Conservation (phyloP, 176 grass and related monocot species). For the Zoysia pacifica region DNA sequence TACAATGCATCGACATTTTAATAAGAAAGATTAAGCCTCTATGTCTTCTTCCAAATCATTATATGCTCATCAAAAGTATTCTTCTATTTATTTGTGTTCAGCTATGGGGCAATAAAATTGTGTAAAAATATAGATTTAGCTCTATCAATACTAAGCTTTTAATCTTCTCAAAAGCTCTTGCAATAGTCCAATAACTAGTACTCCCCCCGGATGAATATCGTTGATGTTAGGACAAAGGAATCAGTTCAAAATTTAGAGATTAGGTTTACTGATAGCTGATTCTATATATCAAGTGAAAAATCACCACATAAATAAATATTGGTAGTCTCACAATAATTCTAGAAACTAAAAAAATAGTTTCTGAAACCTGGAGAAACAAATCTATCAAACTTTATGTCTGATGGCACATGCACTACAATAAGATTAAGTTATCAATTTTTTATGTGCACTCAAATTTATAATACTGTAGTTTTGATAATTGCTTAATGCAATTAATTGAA, state of each 20-base stretch:
- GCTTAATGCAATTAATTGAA: not conserved
- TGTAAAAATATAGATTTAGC: not conserved
- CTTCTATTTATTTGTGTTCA: constrained; percentile 21
- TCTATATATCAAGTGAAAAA: too few relatives aligned
- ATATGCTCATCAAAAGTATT: not conserved
- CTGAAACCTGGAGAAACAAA: not conserved
- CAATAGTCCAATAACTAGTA: not conserved
- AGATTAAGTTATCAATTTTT: not conserved
- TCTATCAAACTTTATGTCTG: not conserved
- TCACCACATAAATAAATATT: not conserved
- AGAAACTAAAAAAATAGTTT: not conserved
- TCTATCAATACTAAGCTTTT: constrained; percentile 5
- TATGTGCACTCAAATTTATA: not conserved
- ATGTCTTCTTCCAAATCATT: constrained; percentile 30
- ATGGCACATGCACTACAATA: not conserved
- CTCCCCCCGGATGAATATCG: too few relatives aligned
- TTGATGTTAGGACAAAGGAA: too few relatives aligned
- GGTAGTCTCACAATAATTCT: too few relatives aligned
- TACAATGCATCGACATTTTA: constrained; percentile 25
- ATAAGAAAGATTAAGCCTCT: constrained; percentile 25
- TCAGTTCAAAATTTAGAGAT: not conserved
- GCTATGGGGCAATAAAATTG: constrained; percentile 4
- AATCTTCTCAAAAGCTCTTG: constrained; percentile 5
- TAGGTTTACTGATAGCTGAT: not conserved
- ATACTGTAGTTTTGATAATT: too few relatives aligned